Base-by-base conservation (phyloP, 2,329 filamentous ascomycete genomes). In the Purpureocillium takamizusanense region DNA sequence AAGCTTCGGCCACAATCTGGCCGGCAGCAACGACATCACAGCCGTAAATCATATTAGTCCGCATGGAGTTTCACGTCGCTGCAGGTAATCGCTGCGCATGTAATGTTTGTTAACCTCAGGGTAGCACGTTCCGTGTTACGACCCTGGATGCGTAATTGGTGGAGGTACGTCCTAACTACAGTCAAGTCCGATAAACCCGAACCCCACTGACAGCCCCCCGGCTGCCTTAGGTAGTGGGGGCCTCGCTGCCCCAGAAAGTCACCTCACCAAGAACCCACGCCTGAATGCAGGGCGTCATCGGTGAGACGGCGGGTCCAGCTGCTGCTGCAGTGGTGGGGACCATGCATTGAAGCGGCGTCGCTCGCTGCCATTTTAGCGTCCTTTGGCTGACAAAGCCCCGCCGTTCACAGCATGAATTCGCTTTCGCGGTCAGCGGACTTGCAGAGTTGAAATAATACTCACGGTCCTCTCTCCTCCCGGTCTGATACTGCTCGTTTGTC, bases 321-420 rank as follows among this genome's bases (percentile, higher is more conserved):
- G 6, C 21, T 10, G 21, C 21, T 25, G 21, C 21, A 25, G 21
- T 10, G 21, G 21, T 25, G 21, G 21, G 21, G 21, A n/a, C 21
- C 21, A 10, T 25, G 21, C 21, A 25, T 25, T 25, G 21, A 10
- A 25, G 5, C 6, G 6, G 21, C 6, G 21, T 25, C 21, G 21
- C 21, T 25, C 21, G 21, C 21, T 25, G 6, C 6, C 21, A 25
- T 30, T 9, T 29, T 45, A 45, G 38, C 38, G 38, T 17, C 28
- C n/a, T n/a, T 15, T 30, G 28, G 41, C 43, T 45, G 41, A 43
- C 41, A 40, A 45, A 43, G 38, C 36, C n/a, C 28, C 33, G 21
- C 23, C 14, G 28, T n/a, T 16, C 35, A 25, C 27, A 28, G 11
- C 32, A 34, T 23, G 33, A n/a, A 38, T 37, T 17, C 31, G 32